Conservation (phyloP, 768 basidiomycete genomes). For the Pholiota conissans region DNA sequence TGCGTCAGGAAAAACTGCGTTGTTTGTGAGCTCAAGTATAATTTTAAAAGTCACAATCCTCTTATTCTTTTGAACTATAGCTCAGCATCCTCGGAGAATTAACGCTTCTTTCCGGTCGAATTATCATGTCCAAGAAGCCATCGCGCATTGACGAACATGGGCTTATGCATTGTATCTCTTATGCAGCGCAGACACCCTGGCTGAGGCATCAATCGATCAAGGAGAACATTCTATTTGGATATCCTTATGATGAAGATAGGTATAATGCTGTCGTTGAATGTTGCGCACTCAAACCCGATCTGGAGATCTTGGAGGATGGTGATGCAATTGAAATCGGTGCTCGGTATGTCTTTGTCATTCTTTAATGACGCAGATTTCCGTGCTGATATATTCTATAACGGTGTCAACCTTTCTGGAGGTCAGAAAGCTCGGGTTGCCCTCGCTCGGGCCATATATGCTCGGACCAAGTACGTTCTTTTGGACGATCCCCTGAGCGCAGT, state of each 20-base stretch:
- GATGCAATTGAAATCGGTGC: constrained; percentile 85
- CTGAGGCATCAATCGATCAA: constrained; percentile 71
- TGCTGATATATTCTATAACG: constrained; percentile 34
- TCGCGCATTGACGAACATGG: constrained; percentile 61
- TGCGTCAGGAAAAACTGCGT: constrained; percentile 80
- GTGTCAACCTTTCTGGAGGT: constrained; percentile 77
- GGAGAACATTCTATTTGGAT: constrained; percentile 82
- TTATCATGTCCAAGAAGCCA: constrained; percentile 68
- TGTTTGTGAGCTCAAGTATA: constrained; percentile 48
- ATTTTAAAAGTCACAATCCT: no score
- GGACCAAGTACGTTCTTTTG: constrained; percentile 67
- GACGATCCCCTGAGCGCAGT: constrained; percentile 86
- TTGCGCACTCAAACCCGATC: constrained; percentile 80
- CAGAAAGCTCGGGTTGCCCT: constrained; percentile 86
- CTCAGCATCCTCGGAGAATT: constrained; percentile 68
- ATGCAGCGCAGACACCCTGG: constrained; percentile 75
- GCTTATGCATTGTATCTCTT: constrained; percentile 63
- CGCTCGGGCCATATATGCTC: constrained; percentile 79
- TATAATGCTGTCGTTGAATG: constrained; percentile 79
- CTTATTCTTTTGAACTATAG: no score
- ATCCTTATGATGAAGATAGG: constrained; percentile 67
- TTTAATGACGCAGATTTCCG: not conserved
- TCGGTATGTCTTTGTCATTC: constrained; percentile 33
- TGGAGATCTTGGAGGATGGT: constrained; percentile 85
- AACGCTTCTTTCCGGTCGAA: constrained; percentile 47